A percentile compares a stretch with the other conserved stretches of the same genome.
These are phyloP conservation scores for Bryoerythrophyllum caledonicum DNA, from an alignment of 225 moss, liverwort and hornwort genomes.

Conservation along the genomic window DNA sequence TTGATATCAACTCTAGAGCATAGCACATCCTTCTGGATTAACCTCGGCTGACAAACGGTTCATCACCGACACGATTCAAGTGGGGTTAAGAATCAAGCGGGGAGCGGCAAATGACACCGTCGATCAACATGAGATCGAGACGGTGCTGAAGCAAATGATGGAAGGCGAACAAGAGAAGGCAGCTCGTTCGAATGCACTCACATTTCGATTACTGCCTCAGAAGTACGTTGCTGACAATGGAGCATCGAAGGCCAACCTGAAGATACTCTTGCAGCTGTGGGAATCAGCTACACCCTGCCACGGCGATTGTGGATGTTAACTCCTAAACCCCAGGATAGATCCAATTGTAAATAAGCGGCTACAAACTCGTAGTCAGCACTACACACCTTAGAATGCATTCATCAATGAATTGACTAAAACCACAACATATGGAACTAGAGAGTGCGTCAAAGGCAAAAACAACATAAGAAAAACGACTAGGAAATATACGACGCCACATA, in stretches of 20 bases:
- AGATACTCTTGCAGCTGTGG: conserved; percentile 1
- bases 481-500: too few relatives aligned
- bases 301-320: not conserved
- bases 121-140: conserved; percentile 17
- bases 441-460: too few relatives aligned
- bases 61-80: conserved; percentile 15
- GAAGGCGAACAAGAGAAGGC: conserved; percentile 18
- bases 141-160: conserved; percentile 29
- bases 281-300: not conserved
- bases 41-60: not conserved
- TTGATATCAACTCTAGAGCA: not conserved
- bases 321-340: not conserved
- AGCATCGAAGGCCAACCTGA: not conserved
- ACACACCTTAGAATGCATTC: too few relatives aligned
- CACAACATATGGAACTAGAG: too few relatives aligned
- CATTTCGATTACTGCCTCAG: conserved; percentile 10
- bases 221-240: conserved; percentile 1
- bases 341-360: too few relatives aligned
- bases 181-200: conserved; percentile 16
- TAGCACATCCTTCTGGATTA: not conserved
- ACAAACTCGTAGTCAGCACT: too few relatives aligned
- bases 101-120: not conserved
- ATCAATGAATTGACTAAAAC: too few relatives aligned
- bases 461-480: too few relatives aligned
- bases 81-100: conserved; percentile 11